Conservation (phyloP, 352 stramenopile genomes). For the Globisporangium camurandrum region DNA sequence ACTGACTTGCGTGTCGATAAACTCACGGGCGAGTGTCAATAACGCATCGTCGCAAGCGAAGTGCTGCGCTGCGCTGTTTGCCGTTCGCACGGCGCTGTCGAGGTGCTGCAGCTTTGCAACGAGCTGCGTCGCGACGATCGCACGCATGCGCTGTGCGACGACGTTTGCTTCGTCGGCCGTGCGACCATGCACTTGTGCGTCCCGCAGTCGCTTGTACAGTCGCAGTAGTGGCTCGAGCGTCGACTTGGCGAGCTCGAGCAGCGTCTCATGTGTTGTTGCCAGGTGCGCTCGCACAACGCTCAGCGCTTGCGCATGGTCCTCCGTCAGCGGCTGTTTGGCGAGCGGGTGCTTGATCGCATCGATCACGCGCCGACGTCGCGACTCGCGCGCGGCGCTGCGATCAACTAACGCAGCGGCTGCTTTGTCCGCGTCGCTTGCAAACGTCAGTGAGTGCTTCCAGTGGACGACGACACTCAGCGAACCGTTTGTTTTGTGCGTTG, state of each 20-base stretch:
- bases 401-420: too few relatives aligned
- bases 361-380: neutral
- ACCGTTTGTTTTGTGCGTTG: slow-evolving; percentile 24
- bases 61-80: neutral
- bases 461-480: slow-evolving; percentile 44
- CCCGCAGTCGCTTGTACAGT: slow-evolving; percentile 30
- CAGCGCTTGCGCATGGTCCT: slow-evolving; percentile 15
- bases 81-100: slow-evolving; percentile 1
- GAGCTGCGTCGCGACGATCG: slow-evolving; percentile 19
- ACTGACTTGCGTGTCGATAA: slow-evolving; percentile 18
- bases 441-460: slow-evolving; percentile 31
- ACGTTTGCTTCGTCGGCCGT: slow-evolving; percentile 76
- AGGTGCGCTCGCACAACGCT: slow-evolving; percentile 11
- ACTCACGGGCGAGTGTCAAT: slow-evolving; percentile 9
- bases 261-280: slow-evolving; percentile 13
- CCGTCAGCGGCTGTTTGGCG: slow-evolving; percentile 16
- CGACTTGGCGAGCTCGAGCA: slow-evolving; percentile 20
- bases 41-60: slow-evolving; percentile 1
- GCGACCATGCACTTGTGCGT: slow-evolving; percentile 29
- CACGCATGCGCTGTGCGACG: slow-evolving; percentile 45
- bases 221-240: slow-evolving; percentile 45
- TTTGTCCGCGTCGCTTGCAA: too few relatives aligned
- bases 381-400: neutral
- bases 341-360: slow-evolving; percentile 14
- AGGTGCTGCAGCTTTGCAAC: slow-evolving; percentile 1